phyloP scores from a whole-genome alignment of 2,329 filamentous ascomycete genomes.

The Coniochaeta sp. region DNA sequence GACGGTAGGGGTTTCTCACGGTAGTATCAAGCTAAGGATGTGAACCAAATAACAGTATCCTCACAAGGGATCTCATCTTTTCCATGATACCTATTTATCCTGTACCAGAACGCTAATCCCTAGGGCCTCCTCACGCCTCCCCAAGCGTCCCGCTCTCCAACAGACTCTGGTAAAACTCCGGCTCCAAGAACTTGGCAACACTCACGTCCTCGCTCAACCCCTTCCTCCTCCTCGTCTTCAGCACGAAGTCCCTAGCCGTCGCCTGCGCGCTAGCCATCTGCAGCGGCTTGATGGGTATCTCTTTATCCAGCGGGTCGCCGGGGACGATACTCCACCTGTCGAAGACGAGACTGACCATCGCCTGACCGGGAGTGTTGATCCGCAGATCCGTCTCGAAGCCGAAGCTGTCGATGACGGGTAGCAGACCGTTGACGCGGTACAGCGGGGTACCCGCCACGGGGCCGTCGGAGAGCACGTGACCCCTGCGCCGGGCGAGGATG shows the following conservation, averaged over 20 bases:
- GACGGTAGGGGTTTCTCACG: too few species aligned
- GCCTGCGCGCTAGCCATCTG: slow-evolving; percentile 85
- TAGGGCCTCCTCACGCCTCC: slow-evolving; percentile 26
- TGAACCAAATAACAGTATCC: too few species aligned
- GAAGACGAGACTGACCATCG: slow-evolving; percentile 85
- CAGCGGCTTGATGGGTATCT: slow-evolving; percentile 72
- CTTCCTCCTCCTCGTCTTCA: slow-evolving; percentile 92
- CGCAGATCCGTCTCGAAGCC: slow-evolving; percentile 96
- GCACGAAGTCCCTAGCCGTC: slow-evolving; percentile 88
- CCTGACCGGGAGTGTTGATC: slow-evolving; percentile 91
- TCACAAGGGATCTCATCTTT: too few species aligned
- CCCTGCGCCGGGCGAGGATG: slow-evolving; percentile 77
- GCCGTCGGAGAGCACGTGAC: slow-evolving; percentile 90
- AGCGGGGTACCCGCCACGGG: slow-evolving; percentile 91
- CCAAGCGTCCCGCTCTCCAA: slow-evolving; percentile 86
- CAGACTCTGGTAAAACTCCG: slow-evolving; percentile 81
- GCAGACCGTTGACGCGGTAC: slow-evolving; percentile 82
- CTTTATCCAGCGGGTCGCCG: slow-evolving; percentile 86
- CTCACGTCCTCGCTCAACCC: slow-evolving; percentile 92
- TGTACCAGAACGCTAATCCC: background rate
- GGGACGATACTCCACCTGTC: slow-evolving; percentile 95
- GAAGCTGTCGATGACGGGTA: slow-evolving; percentile 95
- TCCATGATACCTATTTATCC: too few species aligned
- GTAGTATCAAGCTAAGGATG: too few species aligned
- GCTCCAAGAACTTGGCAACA: slow-evolving; percentile 93